phyloP scores from a whole-genome alignment of 140 eudicot genomes.

The Stevia rebaudiana region DNA sequence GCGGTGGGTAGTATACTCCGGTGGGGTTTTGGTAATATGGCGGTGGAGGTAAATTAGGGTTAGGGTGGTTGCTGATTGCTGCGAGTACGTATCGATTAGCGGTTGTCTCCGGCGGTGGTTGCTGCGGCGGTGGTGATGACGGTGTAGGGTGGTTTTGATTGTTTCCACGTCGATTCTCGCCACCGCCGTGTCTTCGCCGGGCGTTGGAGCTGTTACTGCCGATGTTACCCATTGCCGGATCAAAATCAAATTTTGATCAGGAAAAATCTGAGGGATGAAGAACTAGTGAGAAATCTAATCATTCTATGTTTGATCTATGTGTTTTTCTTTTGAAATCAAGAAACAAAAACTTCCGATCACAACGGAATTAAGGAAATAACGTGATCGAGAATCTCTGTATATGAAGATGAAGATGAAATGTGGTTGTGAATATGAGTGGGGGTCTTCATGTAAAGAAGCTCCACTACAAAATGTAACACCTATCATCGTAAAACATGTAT shows the following conservation, averaged over 20 bases:
- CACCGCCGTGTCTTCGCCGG: slow-evolving; percentile 49
- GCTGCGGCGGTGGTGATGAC: slow-evolving; percentile 56
- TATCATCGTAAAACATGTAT: too few species aligned
- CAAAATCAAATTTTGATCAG: background rate
- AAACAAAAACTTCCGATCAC: background rate
- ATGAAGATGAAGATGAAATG: background rate
- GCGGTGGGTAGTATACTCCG: slow-evolving; percentile 45
- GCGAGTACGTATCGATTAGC: slow-evolving; percentile 69
- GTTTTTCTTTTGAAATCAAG: background rate
- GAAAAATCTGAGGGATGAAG: background rate
- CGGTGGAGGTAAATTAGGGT: slow-evolving; percentile 34
- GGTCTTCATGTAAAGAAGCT: slow-evolving; percentile 30
- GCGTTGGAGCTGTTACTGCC: slow-evolving; percentile 55
- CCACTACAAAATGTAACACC: too few species aligned
- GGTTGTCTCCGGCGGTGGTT: slow-evolving; percentile 52
- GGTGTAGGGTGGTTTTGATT: slow-evolving; percentile 50
- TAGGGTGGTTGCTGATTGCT: slow-evolving; percentile 73
- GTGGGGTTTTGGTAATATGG: slow-evolving; percentile 62
- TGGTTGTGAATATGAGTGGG: background rate
- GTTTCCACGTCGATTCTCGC: slow-evolving; percentile 42
- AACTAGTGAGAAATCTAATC: slow-evolving; percentile 4
- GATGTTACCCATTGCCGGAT: slow-evolving; percentile 57
- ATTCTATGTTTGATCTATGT: background rate
- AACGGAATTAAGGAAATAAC: background rate
- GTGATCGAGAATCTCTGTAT: background rate